These are phyloP conservation scores for Volvox africanus DNA, from an alignment of 139 green algal genomes.

Conservation along the genomic window DNA sequence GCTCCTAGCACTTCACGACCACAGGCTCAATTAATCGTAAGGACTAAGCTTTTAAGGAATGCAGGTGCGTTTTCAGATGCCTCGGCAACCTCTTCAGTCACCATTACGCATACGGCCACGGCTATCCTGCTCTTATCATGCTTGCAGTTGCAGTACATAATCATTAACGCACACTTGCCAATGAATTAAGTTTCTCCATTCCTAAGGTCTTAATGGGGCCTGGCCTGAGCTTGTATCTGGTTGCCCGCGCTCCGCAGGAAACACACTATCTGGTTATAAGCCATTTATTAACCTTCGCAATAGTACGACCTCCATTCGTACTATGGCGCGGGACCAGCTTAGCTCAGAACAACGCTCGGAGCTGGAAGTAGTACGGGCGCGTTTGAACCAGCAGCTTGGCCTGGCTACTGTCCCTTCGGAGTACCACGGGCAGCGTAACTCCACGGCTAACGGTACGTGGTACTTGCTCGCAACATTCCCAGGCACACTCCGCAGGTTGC, in stretches of 20 bases:
- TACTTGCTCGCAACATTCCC: neutral
- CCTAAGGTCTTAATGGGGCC: too few species aligned
- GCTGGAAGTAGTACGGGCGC: constrained; percentile 27
- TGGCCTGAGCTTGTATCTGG: neutral
- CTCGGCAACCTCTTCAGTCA: too few species aligned
- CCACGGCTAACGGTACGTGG: neutral
- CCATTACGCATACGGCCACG: too few species aligned
- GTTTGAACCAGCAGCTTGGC: constrained; percentile 32
- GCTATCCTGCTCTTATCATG: too few species aligned
- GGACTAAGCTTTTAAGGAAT: too few species aligned
- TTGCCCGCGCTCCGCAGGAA: neutral
- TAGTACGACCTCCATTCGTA: neutral
- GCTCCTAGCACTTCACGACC: constrained; percentile 22
- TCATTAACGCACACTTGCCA: too few species aligned
- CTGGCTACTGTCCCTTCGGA: neutral
- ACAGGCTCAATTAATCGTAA: neutral
- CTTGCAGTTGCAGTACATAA: too few species aligned
- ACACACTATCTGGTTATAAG: neutral
- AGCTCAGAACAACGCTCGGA: constrained; percentile 9
- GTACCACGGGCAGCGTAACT: neutral
- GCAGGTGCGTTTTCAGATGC: neutral
- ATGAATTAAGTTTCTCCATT: too few species aligned
- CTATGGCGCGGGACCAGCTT: constrained; percentile 17
- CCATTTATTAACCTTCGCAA: neutral
- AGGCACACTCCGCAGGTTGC: too few species aligned